These are phyloP conservation scores for Trichoderma breve DNA, from an alignment of 2,329 filamentous ascomycete genomes.

Conservation along the genomic window DNA sequence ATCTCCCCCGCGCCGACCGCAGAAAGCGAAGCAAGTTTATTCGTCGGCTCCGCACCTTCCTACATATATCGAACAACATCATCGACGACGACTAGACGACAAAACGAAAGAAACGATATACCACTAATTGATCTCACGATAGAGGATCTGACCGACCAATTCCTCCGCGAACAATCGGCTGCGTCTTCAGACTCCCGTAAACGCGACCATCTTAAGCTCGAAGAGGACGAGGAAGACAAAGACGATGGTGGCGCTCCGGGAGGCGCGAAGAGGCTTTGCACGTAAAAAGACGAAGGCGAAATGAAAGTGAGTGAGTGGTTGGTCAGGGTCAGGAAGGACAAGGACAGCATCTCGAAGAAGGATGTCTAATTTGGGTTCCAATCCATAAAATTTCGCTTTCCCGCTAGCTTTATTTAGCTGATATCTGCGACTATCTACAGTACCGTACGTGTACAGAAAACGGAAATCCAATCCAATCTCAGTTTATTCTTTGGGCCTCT, in stretches of 20 bases:
- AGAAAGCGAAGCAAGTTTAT: conserved; percentile 2
- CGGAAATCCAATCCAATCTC: background rate
- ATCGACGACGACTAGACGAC: background rate
- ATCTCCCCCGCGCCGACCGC: background rate
- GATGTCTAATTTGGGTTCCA: background rate
- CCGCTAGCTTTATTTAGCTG: background rate
- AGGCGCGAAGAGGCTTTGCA: background rate
- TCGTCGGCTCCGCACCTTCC: background rate
- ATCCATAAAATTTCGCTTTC: background rate
- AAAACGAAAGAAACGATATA: background rate
- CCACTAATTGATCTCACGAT: background rate
- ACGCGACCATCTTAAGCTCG: background rate
- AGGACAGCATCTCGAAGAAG: background rate
- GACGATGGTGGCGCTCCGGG: background rate
- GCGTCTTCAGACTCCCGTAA: background rate
- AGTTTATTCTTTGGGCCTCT: background rate
- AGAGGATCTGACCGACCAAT: background rate
- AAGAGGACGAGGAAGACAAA: background rate
- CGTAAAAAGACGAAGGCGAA: background rate
- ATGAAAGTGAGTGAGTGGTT: background rate
- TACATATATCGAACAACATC: background rate
- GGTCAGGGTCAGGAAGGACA: background rate
- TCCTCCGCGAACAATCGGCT: background rate
- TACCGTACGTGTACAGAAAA: too few relatives aligned
- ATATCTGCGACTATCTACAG: background rate